Evolutionary conservation across 2,329 filamentous ascomycete species (phyloP).

Genomic region (Mollisia scopiformis): DNA sequence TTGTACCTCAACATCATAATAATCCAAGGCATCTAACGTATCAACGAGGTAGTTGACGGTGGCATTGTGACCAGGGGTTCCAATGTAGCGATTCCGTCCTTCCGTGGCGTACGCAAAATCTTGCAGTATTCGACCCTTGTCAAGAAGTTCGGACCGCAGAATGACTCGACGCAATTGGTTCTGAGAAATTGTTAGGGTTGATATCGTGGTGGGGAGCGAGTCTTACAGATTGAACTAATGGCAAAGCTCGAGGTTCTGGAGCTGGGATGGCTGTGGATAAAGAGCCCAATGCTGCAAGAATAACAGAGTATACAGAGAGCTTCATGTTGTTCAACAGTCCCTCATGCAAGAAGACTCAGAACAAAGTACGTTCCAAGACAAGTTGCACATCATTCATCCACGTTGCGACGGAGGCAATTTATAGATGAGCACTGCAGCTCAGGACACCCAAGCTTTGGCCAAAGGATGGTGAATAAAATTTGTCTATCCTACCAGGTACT

Average conservation of each 20-base stretch:
- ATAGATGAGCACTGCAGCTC: too few species aligned
- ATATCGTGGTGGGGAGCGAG: neutral
- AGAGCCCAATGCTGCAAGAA: constrained; percentile 6
- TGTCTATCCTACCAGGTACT: too few species aligned
- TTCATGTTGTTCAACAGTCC: constrained; percentile 4
- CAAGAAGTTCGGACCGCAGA: constrained; percentile 16
- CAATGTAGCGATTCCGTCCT: constrained; percentile 23
- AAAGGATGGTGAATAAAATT: too few species aligned
- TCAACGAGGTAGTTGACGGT: constrained; percentile 48
- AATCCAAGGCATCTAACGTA: constrained; percentile 10
- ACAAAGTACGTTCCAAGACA: neutral
- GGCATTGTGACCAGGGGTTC: constrained; percentile 38
- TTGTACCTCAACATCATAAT: constrained; percentile 26
- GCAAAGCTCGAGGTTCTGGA: constrained; percentile 12
- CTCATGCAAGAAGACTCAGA: neutral
- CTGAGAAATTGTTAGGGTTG: constrained; percentile 5
- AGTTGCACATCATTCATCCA: too few species aligned
- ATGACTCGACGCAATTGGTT: constrained; percentile 21
- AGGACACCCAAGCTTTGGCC: too few species aligned
- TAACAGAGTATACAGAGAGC: constrained; percentile 7
- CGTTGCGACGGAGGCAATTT: too few species aligned
- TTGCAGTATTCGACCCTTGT: constrained; percentile 19
- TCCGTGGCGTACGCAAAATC: constrained; percentile 20
- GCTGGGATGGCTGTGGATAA: constrained; percentile 4
- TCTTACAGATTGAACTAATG: constrained; percentile 24